Evolutionary conservation across 352 stramenopile species (phyloP).

Genomic region (Globisporangium alternatum): DNA sequence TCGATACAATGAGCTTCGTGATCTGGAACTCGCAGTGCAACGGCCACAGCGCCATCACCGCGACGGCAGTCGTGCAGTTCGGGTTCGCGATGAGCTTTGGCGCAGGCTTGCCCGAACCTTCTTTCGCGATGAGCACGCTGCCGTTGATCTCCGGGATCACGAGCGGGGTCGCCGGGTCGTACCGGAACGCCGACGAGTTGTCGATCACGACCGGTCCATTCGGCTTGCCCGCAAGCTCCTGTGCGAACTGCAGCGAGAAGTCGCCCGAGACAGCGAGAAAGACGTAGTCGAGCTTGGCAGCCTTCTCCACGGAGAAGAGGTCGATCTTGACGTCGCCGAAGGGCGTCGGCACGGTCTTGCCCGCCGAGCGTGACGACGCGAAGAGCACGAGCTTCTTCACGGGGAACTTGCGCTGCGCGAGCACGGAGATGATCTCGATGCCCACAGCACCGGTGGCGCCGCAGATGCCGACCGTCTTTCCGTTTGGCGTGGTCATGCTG

Average conservation of each 20-base stretch:
- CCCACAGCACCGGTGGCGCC: slow-evolving; percentile 93
- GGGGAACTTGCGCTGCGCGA: slow-evolving; percentile 85
- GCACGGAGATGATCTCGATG: slow-evolving; percentile 94
- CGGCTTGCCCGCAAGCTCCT: slow-evolving; percentile 80
- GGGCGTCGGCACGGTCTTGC: slow-evolving; percentile 85
- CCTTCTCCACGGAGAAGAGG: slow-evolving; percentile 93
- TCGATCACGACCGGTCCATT: slow-evolving; percentile 96
- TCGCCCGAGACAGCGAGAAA: slow-evolving; percentile 97
- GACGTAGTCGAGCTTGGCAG: slow-evolving; percentile 93
- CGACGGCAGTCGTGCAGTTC: slow-evolving; percentile 98
- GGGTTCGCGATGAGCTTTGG: slow-evolving; percentile 98
- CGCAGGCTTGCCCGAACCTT: slow-evolving; percentile 21
- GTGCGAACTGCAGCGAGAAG: slow-evolving; percentile 95
- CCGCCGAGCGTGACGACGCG: slow-evolving; percentile 91
- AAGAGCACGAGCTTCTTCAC: slow-evolving; percentile 94
- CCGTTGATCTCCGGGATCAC: slow-evolving; percentile 97
- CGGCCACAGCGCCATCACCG: slow-evolving; percentile 96
- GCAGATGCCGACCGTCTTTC: slow-evolving; percentile 79
- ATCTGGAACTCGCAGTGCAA: slow-evolving; percentile 96
- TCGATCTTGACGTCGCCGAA: slow-evolving; percentile 94
- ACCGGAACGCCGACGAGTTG: slow-evolving; percentile 97
- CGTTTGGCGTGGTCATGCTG: slow-evolving; percentile 46
- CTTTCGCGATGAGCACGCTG: slow-evolving; percentile 68
- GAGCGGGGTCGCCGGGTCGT: slow-evolving; percentile 88
- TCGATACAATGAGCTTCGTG: slow-evolving; percentile 95